Evolutionary conservation across 169 alveolate species (phyloP).

Genomic region (Plasmodium gaboni): DNA sequence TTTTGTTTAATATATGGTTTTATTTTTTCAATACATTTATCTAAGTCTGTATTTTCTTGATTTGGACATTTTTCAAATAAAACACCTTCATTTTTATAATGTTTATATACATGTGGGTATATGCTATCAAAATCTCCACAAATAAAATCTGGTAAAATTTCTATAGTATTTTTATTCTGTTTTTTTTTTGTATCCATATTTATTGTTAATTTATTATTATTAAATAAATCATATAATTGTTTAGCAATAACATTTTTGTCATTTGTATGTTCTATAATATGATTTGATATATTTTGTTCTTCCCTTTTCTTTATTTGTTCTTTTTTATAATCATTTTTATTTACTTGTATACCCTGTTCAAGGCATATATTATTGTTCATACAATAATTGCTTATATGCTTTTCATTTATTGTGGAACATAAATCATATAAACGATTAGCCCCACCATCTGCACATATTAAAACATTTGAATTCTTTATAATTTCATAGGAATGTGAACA

Average conservation of each 20-base stretch:
- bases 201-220: neutral
- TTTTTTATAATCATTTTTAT: neutral
- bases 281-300: neutral
- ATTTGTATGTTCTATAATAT: neutral
- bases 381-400: neutral
- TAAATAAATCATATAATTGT: neutral
- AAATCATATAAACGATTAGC: slow-evolving; percentile 60
- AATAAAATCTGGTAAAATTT: slow-evolving; percentile 52
- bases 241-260: neutral
- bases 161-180: neutral
- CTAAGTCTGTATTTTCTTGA: slow-evolving; percentile 58
- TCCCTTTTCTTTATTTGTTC: neutral
- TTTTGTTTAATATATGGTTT: slow-evolving; percentile 12
- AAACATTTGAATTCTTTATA: slow-evolving; percentile 44
- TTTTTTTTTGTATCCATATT: slow-evolving; percentile 18
- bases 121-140: slow-evolving; percentile 78
- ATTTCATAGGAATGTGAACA: slow-evolving; percentile 25
- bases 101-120: slow-evolving; percentile 37
- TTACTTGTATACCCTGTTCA: neutral
- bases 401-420: slow-evolving; percentile 3
- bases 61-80: slow-evolving; percentile 39
- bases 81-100: slow-evolving; percentile 48
- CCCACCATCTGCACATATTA: slow-evolving; percentile 77
- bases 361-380: neutral
- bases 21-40: slow-evolving; percentile 66